These are phyloP conservation scores for Boletus reticuloceps DNA, from an alignment of 768 basidiomycete genomes.

Conservation along the genomic window DNA sequence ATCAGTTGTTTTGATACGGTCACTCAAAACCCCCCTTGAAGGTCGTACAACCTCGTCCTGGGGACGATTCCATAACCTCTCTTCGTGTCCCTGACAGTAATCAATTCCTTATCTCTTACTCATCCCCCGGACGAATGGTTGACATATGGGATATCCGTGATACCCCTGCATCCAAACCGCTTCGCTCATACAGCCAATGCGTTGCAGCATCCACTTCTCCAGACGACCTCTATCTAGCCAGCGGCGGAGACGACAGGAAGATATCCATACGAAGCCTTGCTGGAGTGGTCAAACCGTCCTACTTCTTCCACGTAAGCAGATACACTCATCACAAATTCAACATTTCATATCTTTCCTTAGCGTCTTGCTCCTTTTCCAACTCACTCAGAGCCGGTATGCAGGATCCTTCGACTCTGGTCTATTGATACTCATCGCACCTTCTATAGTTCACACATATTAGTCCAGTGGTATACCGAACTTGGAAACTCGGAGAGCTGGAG, in stretches of 20 bases:
- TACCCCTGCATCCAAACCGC: not conserved
- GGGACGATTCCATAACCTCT: not conserved
- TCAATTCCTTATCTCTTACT: conserved; percentile 12
- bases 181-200: not conserved
- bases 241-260: not conserved
- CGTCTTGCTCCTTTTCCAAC: not conserved
- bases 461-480: not conserved
- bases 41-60: not conserved
- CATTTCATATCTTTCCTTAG: conserved; percentile 1
- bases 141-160: conserved; percentile 14
- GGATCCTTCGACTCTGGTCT: not conserved
- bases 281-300: not conserved
- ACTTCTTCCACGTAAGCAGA: conserved; percentile 4
- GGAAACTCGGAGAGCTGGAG: conserved; percentile 6
- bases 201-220: not conserved
- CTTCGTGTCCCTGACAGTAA: not conserved
- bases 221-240: conserved; percentile 2
- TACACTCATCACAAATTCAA: not conserved
- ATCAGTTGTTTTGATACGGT: conserved; percentile 11
- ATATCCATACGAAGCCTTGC: conserved; percentile 2
- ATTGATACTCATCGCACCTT: not conserved
- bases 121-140: conserved; percentile 2
- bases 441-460: conserved; percentile 16
- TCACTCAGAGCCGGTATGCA: conserved; percentile 5
- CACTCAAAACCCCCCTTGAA: not conserved